Conservation (phyloP, 148 eudicot genomes). For the Persicaria tinctoria region DNA sequence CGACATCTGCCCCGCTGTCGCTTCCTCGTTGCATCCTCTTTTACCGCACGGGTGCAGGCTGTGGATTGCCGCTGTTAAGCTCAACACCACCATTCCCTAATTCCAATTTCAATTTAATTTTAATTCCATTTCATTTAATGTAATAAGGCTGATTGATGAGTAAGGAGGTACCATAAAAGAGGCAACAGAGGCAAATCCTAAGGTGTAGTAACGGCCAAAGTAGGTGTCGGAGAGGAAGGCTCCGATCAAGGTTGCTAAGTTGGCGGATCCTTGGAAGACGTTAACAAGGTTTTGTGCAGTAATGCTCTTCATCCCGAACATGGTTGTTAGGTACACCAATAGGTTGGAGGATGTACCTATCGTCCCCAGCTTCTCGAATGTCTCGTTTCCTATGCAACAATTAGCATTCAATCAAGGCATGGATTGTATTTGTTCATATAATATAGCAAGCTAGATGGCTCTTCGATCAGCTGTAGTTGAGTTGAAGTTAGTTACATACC, state of each 20-base stretch:
- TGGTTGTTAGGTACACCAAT: constrained; percentile 46
- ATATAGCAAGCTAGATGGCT: neutral
- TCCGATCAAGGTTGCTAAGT: constrained; percentile 48
- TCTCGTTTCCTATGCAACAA: constrained; percentile 12
- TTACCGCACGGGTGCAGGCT: constrained; percentile 34
- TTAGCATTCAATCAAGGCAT: neutral
- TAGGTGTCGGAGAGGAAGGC: constrained; percentile 52
- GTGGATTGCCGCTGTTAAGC: constrained; percentile 41
- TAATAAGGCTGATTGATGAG: too few species aligned
- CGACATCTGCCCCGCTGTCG: constrained; percentile 38
- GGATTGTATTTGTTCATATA: neutral
- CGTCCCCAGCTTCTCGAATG: constrained; percentile 63
- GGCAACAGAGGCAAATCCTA: constrained; percentile 35
- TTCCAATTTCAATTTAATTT: neutral
- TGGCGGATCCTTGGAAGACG: constrained; percentile 49
- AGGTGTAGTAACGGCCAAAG: constrained; percentile 49
- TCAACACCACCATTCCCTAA: constrained; percentile 44
- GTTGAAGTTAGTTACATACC: constrained; percentile 17
- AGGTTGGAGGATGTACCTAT: constrained; percentile 51
- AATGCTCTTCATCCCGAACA: constrained; percentile 50
- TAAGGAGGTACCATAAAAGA: constrained; percentile 17
- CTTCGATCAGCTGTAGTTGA: neutral
- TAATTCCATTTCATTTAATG: neutral
- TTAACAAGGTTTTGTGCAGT: constrained; percentile 40
- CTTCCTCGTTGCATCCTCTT: constrained; percentile 23